Evolutionary conservation across 2,329 filamentous ascomycete genomes (phyloP).

Genomic region (Celoporthe dispersa): DNA sequence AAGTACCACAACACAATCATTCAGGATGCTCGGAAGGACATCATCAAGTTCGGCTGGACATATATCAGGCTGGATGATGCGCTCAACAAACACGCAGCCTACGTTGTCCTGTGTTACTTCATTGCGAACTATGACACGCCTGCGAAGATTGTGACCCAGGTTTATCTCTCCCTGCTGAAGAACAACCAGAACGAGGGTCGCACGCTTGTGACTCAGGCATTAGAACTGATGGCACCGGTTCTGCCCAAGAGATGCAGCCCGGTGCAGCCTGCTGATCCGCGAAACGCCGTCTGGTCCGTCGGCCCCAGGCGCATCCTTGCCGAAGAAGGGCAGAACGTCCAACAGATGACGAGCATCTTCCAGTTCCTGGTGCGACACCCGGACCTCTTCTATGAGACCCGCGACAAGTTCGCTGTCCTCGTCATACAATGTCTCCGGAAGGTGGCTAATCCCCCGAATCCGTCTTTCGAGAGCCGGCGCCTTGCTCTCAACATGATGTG

Average conservation of each 20-base stretch:
- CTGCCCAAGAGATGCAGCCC: conserved; percentile 81
- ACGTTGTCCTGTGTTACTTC: conserved; percentile 96
- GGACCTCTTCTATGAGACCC: conserved; percentile 90
- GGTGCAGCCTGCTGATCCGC: conserved; percentile 60
- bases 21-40: conserved; percentile 92
- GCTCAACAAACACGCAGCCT: conserved; percentile 98
- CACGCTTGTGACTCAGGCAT: conserved; percentile 86
- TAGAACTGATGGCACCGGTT: conserved; percentile 94
- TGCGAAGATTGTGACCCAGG: conserved; percentile 91
- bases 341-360: conserved; percentile 97
- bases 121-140: conserved; percentile 97
- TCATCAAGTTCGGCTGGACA: conserved; percentile 99
- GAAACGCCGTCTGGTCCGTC: conserved; percentile 84
- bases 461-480: conserved; percentile 90
- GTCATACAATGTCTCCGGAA: conserved; percentile 90
- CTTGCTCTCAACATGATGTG: conserved; percentile 89
- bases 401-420: conserved; percentile 86
- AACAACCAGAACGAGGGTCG: conserved; percentile 96
- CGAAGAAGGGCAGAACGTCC: conserved; percentile 92
- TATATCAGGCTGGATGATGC: conserved; percentile 98
- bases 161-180: conserved; percentile 88
- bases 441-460: conserved; percentile 79
- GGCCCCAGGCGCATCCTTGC: conserved; percentile 88
- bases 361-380: conserved; percentile 93
- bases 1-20: conserved; percentile 91